These are phyloP conservation scores for Circinella umbellata DNA, from an alignment of 371 early-diverging fungal species.

Conservation along the genomic window DNA sequence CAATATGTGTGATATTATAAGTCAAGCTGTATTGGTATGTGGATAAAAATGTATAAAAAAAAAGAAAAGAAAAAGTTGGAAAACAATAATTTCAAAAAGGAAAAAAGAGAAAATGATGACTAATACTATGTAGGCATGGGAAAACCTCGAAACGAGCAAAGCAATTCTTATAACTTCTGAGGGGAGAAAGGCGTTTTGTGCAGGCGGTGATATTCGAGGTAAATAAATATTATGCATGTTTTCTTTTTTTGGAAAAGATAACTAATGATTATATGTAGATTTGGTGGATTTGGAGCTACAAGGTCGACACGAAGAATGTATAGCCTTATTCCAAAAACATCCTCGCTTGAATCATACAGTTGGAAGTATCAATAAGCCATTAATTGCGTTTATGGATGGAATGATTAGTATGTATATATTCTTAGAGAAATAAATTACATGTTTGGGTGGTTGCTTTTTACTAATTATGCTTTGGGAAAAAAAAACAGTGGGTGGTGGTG, in stretches of 20 bases:
- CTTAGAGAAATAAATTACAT: too few relatives aligned
- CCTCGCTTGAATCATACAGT: constrained; percentile 91
- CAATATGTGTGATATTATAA: constrained; percentile 82
- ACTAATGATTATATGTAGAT: neutral
- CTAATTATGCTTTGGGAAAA: too few relatives aligned
- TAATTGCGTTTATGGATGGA: constrained; percentile 88
- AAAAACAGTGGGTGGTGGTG: constrained; percentile 90
- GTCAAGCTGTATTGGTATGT: constrained; percentile 72
- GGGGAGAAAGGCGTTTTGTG: constrained; percentile 79
- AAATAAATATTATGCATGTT: too few relatives aligned
- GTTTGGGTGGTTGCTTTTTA: too few relatives aligned
- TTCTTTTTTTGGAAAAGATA: too few relatives aligned
- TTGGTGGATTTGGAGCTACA: neutral
- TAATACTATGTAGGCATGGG: constrained; percentile 76
- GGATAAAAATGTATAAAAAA: neutral
- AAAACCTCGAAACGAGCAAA: constrained; percentile 72
- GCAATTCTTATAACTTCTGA: neutral
- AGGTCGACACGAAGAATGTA: neutral
- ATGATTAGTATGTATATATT: constrained; percentile 72
- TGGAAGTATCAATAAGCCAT: constrained; percentile 82
- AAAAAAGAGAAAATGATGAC: too few relatives aligned
- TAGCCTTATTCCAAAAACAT: constrained; percentile 85
- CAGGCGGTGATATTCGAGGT: constrained; percentile 94
- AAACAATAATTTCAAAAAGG: too few relatives aligned
- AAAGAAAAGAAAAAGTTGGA: neutral